Evolutionary conservation across 148 eudicot species (phyloP), one percentile per base, ranked within the genome.

Genomic region (Fagopyrum tataricum): DNA sequence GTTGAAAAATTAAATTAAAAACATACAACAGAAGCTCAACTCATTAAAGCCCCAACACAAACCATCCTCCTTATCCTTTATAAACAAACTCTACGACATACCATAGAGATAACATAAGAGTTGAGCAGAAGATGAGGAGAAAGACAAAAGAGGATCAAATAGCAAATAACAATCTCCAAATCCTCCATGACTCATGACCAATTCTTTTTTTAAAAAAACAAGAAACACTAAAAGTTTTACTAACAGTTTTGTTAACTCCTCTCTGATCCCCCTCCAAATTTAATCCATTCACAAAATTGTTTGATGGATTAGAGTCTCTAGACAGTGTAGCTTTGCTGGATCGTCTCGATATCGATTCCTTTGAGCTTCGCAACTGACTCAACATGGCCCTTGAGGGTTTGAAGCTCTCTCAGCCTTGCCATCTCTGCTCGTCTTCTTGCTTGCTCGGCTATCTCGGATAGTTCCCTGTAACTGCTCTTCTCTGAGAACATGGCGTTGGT

Each of bases 381-480:
- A 4, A 91, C 97, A 51, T 91, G 97, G 31, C 97, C 97, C 74
- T 91, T 91, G 74, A 91, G 91, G n/a, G 97, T 91, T 76, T 83
- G 90, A 78, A 89, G 75, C 85, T 91, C 97, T n/a, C 97, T 88
- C 39, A 91, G 94, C 93, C 97, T 88, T 70, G 97, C 98, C 86
- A 92, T 90, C 75, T 92, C 98, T 53, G 98, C 98, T 70, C 96
- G 80, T 67, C 91, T 90, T 77, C 88, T 92, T 49, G 98, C 96
- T 76, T 92, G 98, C 72, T 92, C 98, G 12, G 98, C 96, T 17
- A 92, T 92, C 85, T 92, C 97, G 26, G 96, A 88, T 42, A 92
- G 83, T 61, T 92, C 97, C 23, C 96, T 70, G 81, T 90, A 92
- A 80, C 80, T 90, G 79, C 78, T 88, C 82, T 88, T 88, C 64